Evolutionary conservation across 2,329 filamentous ascomycete genomes (phyloP), one percentile per base, ranked within the genome.

Genomic region (Macrophomina pseudophaseolina): DNA sequence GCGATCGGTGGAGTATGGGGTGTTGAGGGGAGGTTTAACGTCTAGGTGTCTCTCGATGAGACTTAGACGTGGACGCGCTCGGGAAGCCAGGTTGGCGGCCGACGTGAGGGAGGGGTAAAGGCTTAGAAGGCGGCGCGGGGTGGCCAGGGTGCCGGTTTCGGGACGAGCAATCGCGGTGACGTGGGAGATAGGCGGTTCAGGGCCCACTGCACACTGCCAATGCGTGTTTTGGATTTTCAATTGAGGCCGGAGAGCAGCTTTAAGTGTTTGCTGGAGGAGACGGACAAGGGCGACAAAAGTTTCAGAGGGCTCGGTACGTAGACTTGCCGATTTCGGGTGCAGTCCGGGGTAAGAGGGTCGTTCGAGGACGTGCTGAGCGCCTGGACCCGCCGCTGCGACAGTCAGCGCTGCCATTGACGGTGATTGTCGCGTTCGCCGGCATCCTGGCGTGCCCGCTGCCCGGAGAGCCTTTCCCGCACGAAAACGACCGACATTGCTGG

Each of bases 11-110:
- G 86, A 87, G 77, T 86, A 89, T 65, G 87, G 87, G 30, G 87
- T 89, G 78, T 89, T 89, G 66, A 89, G 78, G 68, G 85, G 79
- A 67, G 85, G 81, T 71, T 82, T 82, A 71, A 83, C 79, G 73
- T 85, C 83, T 70, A 90, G 81, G 74, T 90, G 87, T 77, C 85
- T 84, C 71, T 86, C 85, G 75, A 90, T 85, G 76, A 88, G 84
- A 76, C 82, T 83, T 70, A 88, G 78, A 83, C 80, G 73, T 75
- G 80, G 71, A 80, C 80, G 74, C 72, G 79, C 77, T 75, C 76
- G 81, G 75, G 81, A 81, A 75, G 83, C 82, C 81, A 83, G 80
- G 68, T 74, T 81, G 79, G 77, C 76, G 76, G 67, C 66, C 38
- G 54, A 46, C 71, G 71, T 67, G 69, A 68, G 66, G 62, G 71